A percentile compares a stretch with the other conserved stretches of the same genome.
Evolutionary conservation across 805 yeast genomes (phyloP).

Genomic region (Monosporozyma unispora): DNA sequence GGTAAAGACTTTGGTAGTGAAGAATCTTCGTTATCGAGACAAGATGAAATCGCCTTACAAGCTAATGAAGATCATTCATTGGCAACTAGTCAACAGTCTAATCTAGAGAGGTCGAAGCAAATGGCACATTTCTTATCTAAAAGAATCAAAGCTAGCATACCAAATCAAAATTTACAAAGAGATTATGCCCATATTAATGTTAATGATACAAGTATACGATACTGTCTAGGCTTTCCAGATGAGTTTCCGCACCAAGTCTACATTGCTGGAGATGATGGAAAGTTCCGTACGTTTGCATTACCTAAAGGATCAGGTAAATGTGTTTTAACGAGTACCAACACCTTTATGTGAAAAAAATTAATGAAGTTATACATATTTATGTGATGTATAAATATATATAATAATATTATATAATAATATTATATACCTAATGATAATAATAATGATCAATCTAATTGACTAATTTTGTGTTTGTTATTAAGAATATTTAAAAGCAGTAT

Average conservation of each 20-base stretch:
- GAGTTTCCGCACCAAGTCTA: constrained; percentile 25
- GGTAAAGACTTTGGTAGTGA: neutral
- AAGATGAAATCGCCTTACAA: constrained; percentile 9
- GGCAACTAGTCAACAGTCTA: neutral
- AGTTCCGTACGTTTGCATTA: constrained; percentile 19
- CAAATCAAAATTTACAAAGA: constrained; percentile 24
- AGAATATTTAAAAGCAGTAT: neutral
- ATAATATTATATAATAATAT: neutral
- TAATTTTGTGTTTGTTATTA: neutral
- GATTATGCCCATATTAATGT: constrained; percentile 26
- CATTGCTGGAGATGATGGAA: constrained; percentile 25
- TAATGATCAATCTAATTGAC: neutral
- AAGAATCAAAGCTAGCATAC: constrained; percentile 21
- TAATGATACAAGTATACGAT: constrained; percentile 10
- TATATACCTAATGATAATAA: neutral
- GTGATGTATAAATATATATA: neutral
- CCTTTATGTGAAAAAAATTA: constrained; percentile 1
- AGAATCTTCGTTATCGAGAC: neutral
- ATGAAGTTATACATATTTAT: neutral
- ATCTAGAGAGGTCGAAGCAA: constrained; percentile 13
- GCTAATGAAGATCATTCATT: constrained; percentile 6
- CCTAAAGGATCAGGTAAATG: constrained; percentile 25
- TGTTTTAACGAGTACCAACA: constrained; percentile 20
- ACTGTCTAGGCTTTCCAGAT: constrained; percentile 26
- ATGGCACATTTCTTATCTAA: constrained; percentile 20